A percentile compares a stretch with the other conserved stretches of the same genome.
These are phyloP conservation scores for Oxyria digyna DNA, from an alignment of 148 eudicot genomes.

Conservation along the genomic window DNA sequence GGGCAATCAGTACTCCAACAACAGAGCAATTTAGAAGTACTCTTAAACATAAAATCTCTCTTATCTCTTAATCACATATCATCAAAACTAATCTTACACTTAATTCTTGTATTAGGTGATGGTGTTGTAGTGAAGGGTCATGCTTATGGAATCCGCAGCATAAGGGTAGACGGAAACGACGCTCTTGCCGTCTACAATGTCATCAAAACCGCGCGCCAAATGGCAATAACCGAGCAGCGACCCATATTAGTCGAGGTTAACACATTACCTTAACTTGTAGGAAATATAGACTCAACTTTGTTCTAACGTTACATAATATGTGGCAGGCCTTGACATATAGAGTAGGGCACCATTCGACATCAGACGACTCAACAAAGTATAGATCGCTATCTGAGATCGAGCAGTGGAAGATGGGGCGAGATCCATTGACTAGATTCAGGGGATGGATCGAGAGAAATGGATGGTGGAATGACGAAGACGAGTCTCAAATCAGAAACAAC, in stretches of 20 bases:
- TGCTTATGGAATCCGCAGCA: slow-evolving; percentile 76
- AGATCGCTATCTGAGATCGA: slow-evolving; percentile 48
- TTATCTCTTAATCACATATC: background rate
- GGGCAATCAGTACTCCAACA: slow-evolving; percentile 93
- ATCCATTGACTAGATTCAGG: slow-evolving; percentile 42
- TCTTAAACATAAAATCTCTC: background rate
- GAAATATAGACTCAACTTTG: too few species aligned
- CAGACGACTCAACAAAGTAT: slow-evolving; percentile 84
- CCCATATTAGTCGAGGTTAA: slow-evolving; percentile 76
- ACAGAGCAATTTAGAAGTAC: slow-evolving; percentile 85
- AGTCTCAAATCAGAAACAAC: slow-evolving; percentile 28
- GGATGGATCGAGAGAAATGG: slow-evolving; percentile 56
- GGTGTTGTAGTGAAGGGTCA: slow-evolving; percentile 76
- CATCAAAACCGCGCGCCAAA: slow-evolving; percentile 53
- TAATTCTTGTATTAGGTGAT: slow-evolving; percentile 39
- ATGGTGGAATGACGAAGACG: slow-evolving; percentile 67
- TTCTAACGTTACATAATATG: too few species aligned
- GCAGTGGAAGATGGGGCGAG: slow-evolving; percentile 44
- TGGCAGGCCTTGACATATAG: slow-evolving; percentile 73
- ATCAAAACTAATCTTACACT: background rate
- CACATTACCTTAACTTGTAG: too few species aligned
- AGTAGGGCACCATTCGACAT: slow-evolving; percentile 83
- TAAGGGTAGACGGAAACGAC: slow-evolving; percentile 86
- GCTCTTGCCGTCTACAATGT: slow-evolving; percentile 76
- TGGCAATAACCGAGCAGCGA: slow-evolving; percentile 49